A percentile compares a stretch with the other conserved stretches of the same genome.
These are phyloP conservation scores for Vitis labrusca DNA, from an alignment of 164 flowering plant species.

Conservation along the genomic window DNA sequence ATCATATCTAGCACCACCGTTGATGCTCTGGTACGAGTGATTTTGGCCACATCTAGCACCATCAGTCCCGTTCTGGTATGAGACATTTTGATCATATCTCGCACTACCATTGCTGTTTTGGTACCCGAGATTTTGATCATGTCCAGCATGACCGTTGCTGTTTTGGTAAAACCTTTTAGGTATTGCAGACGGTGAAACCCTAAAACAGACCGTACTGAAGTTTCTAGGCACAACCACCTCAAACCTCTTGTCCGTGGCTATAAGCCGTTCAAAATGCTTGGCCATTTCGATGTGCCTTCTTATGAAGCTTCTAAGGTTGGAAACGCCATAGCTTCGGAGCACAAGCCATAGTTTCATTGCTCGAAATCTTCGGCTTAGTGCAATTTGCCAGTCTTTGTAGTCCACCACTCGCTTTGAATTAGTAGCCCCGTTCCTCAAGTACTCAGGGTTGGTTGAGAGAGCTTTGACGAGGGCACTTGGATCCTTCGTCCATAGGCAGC, in stretches of 20 bases:
- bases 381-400: constrained; percentile 79
- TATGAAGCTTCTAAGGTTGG: constrained; percentile 37
- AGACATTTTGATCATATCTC: too few relatives aligned
- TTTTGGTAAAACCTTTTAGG: too few relatives aligned
- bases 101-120: too few relatives aligned
- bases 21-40: too few relatives aligned
- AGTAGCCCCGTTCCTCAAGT: constrained; percentile 51
- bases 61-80: too few relatives aligned
- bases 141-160: too few relatives aligned
- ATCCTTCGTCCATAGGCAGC: constrained; percentile 71
- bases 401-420: constrained; percentile 56
- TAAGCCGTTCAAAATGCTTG: constrained; percentile 44
- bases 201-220: constrained; percentile 58
- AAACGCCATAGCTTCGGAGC: constrained; percentile 56
- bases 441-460: constrained; percentile 64
- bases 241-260: constrained; percentile 48
- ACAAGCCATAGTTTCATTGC: constrained; percentile 74
- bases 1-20: too few relatives aligned
- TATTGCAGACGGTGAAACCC: constrained; percentile 25
- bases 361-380: constrained; percentile 57
- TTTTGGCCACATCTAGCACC: too few relatives aligned
- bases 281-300: constrained; percentile 64
- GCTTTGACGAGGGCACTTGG: constrained; percentile 40
- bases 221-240: constrained; percentile 59
- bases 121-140: too few relatives aligned